These are phyloP conservation scores for Barnettozyma hawaiiensis DNA, from an alignment of 1,139 yeast species.

Conservation along the genomic window DNA sequence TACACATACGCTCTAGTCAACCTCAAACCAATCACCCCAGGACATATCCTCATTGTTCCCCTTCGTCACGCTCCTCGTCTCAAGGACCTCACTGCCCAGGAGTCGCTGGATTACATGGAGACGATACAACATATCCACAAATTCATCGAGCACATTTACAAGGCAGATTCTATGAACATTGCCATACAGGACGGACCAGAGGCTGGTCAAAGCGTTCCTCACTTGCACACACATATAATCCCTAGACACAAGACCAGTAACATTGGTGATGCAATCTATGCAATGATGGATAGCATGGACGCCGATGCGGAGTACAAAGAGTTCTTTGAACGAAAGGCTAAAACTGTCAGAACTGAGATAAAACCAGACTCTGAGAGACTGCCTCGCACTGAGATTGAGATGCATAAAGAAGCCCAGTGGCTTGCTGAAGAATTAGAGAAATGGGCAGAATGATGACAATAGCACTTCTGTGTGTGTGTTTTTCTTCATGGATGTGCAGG, in stretches of 20 bases:
- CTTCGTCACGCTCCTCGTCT: conserved; percentile 57
- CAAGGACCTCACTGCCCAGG: conserved; percentile 63
- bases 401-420: conserved; percentile 61
- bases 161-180: conserved; percentile 77
- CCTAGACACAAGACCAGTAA: conserved; percentile 68
- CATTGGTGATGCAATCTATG: conserved; percentile 68
- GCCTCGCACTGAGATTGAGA: conserved; percentile 50
- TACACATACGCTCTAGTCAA: conserved; percentile 80
- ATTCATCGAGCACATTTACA: conserved; percentile 57
- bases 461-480: too few relatives aligned
- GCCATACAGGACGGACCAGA: conserved; percentile 96
- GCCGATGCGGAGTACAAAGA: conserved; percentile 34
- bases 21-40: conserved; percentile 83
- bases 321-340: conserved; percentile 28
- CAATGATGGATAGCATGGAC: conserved; percentile 48
- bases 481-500: background rate
- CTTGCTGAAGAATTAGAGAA: conserved; percentile 39
- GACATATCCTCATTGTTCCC: conserved; percentile 88
- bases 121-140: conserved; percentile 68
- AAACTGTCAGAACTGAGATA: conserved; percentile 30
- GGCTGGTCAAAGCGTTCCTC: conserved; percentile 93
- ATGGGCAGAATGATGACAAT: conserved; percentile 19
- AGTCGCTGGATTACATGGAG: conserved; percentile 69
- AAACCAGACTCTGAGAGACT: conserved; percentile 46
- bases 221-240: conserved; percentile 85